Percentiles rank a stretch among this genome's conserved stretches.
Conservation (phyloP, 805 yeast genomes). For the Naumovozyma baii region DNA sequence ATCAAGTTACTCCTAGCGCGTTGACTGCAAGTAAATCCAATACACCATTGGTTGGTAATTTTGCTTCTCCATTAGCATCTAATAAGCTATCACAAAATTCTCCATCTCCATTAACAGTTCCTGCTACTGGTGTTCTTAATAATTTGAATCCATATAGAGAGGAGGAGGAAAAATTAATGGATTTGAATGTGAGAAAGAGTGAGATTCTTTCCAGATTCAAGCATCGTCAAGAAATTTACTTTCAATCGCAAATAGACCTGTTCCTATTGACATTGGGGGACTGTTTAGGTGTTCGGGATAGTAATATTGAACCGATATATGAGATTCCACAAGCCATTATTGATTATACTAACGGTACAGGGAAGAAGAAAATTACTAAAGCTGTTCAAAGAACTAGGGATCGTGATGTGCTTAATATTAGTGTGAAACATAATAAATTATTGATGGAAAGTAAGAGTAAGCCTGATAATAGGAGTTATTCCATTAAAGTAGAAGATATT, state of each 20-base stretch:
- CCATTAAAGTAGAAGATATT: slow-evolving; percentile 15
- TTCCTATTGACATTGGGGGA: slow-evolving; percentile 28
- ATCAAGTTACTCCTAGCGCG: background rate
- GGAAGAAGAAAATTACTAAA: slow-evolving; percentile 26
- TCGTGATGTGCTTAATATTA: slow-evolving; percentile 22
- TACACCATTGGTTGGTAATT: slow-evolving; percentile 14
- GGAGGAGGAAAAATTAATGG: slow-evolving; percentile 25
- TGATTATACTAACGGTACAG: slow-evolving; percentile 27
- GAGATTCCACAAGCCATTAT: slow-evolving; percentile 17
- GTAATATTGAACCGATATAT: slow-evolving; percentile 16
- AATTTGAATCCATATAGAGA: slow-evolving; percentile 22
- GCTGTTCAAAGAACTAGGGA: slow-evolving; percentile 27
- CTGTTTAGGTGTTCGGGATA: slow-evolving; percentile 25
- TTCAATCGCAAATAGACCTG: slow-evolving; percentile 24
- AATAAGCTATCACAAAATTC: slow-evolving; percentile 7
- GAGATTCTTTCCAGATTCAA: slow-evolving; percentile 28
- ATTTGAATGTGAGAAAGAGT: slow-evolving; percentile 21
- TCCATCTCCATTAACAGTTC: slow-evolving; percentile 15
- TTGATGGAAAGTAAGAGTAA: slow-evolving; percentile 21
- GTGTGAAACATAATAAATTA: slow-evolving; percentile 18
- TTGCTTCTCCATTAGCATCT: slow-evolving; percentile 10
- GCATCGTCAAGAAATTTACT: slow-evolving; percentile 28
- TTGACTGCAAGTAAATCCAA: slow-evolving; percentile 12
- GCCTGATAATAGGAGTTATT: slow-evolving; percentile 5
- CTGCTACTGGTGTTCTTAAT: slow-evolving; percentile 2